phyloP scores from a whole-genome alignment of 202 grass and related monocot genomes.

The Brachypodium distachyon region DNA sequence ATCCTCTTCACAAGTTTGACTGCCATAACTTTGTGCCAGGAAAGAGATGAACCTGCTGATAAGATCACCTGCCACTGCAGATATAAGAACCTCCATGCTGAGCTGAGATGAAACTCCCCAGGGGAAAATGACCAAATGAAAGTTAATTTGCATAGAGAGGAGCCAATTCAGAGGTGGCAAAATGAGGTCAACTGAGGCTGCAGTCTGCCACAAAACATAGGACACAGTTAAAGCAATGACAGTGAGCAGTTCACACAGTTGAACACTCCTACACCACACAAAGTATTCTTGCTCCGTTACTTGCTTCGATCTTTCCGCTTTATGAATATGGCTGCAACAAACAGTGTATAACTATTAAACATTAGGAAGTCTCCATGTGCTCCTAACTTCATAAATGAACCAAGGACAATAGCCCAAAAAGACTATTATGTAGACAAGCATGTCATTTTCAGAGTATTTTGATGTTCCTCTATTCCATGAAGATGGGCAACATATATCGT shows the following conservation, averaged over 20 bases:
- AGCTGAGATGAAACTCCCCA: neutral
- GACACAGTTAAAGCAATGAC: neutral
- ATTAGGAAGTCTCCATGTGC: neutral
- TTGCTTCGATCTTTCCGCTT: neutral
- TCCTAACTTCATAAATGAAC: slow-evolving; percentile 1
- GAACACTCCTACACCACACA: neutral
- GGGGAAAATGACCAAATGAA: neutral
- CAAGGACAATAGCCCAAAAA: neutral
- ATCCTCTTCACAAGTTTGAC: neutral
- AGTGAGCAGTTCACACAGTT: neutral
- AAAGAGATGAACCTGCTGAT: slow-evolving; percentile 19
- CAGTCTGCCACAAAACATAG: neutral
- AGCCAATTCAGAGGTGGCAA: neutral
- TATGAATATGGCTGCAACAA: neutral
- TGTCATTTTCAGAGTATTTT: neutral
- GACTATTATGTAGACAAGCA: neutral
- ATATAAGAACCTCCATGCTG: slow-evolving; percentile 23
- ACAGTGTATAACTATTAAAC: neutral
- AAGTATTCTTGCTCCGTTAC: neutral
- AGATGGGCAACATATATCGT: neutral
- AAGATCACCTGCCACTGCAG: slow-evolving; percentile 6
- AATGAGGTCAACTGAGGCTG: neutral
- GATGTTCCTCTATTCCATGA: slow-evolving; percentile 1
- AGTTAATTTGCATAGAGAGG: neutral
- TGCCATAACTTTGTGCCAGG: neutral